Evolutionary conservation across 306 rosid species (phyloP).

Genomic region (Quercus agrifolia): DNA sequence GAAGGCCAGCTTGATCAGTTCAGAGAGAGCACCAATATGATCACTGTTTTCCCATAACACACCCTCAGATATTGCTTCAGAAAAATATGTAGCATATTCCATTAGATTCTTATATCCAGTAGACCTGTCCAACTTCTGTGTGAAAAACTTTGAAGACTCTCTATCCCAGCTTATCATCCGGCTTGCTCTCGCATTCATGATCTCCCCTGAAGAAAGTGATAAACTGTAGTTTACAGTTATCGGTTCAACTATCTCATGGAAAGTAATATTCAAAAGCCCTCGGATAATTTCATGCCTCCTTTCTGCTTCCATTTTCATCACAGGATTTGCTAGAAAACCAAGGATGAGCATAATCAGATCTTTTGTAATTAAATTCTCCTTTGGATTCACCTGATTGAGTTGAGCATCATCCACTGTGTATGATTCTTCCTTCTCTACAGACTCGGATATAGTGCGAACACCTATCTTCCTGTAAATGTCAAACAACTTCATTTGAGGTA

Average conservation of each 20-base stretch:
- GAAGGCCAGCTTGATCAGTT: slow-evolving; percentile 58
- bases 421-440: slow-evolving; percentile 38
- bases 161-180: slow-evolving; percentile 49
- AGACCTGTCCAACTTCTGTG: slow-evolving; percentile 31
- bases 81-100: slow-evolving; percentile 54
- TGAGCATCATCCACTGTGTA: slow-evolving; percentile 1
- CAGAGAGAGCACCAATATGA: slow-evolving; percentile 44
- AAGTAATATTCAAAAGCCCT: slow-evolving; percentile 37
- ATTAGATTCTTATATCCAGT: slow-evolving; percentile 26
- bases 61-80: slow-evolving; percentile 55
- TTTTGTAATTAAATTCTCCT: slow-evolving; percentile 25
- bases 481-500: slow-evolving; percentile 31
- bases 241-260: slow-evolving; percentile 38
- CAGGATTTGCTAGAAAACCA: slow-evolving; percentile 58
- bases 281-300: slow-evolving; percentile 53
- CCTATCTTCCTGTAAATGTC: slow-evolving; percentile 54
- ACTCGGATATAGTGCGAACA: slow-evolving; percentile 54
- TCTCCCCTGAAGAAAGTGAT: slow-evolving; percentile 30
- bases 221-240: slow-evolving; percentile 42
- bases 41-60: slow-evolving; percentile 50
- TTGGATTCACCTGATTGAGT: slow-evolving; percentile 22
- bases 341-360: slow-evolving; percentile 56
- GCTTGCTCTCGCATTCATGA: slow-evolving; percentile 24
- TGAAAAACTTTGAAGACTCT: slow-evolving; percentile 31
- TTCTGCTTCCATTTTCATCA: slow-evolving; percentile 43